A percentile compares a stretch with the other conserved stretches of the same genome.
Evolutionary conservation across 1,139 yeast species (phyloP).

Genomic region (Candida tetrigidarum): DNA sequence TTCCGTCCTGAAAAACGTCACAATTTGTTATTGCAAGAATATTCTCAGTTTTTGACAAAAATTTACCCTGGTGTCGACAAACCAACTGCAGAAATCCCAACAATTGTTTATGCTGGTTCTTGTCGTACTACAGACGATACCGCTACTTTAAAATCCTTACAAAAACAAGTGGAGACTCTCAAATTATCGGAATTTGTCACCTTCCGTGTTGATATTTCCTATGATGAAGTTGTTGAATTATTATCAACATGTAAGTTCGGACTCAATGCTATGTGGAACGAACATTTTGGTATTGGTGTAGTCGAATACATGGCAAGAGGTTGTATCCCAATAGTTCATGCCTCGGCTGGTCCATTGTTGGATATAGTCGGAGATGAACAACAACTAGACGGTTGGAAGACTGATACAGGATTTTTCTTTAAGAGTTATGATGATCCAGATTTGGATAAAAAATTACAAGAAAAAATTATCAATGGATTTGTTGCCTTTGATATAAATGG

Average conservation of each 20-base stretch:
- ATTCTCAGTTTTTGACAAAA: conserved; percentile 49
- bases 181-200: conserved; percentile 55
- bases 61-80: conserved; percentile 15
- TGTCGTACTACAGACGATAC: conserved; percentile 76
- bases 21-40: conserved; percentile 65
- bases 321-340: conserved; percentile 86
- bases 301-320: conserved; percentile 94
- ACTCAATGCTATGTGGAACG: conserved; percentile 98
- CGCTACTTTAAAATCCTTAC: conserved; percentile 55
- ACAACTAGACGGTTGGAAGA: conserved; percentile 30
- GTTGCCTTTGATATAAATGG: conserved; percentile 23
- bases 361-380: conserved; percentile 63
- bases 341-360: conserved; percentile 87
- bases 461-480: conserved; percentile 17
- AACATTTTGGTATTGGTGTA: conserved; percentile 97
- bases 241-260: conserved; percentile 73
- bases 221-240: conserved; percentile 59
- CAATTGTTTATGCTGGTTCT: conserved; percentile 79
- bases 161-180: conserved; percentile 48
- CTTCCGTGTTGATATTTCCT: conserved; percentile 78
- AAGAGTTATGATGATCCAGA: conserved; percentile 59
- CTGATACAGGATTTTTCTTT: conserved; percentile 76
- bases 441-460: conserved; percentile 46
- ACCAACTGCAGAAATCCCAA: conserved; percentile 39
- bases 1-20: conserved; percentile 97